phyloP scores from a whole-genome alignment of 2,329 filamentous ascomycete species.

The Colletotrichum lentis region DNA sequence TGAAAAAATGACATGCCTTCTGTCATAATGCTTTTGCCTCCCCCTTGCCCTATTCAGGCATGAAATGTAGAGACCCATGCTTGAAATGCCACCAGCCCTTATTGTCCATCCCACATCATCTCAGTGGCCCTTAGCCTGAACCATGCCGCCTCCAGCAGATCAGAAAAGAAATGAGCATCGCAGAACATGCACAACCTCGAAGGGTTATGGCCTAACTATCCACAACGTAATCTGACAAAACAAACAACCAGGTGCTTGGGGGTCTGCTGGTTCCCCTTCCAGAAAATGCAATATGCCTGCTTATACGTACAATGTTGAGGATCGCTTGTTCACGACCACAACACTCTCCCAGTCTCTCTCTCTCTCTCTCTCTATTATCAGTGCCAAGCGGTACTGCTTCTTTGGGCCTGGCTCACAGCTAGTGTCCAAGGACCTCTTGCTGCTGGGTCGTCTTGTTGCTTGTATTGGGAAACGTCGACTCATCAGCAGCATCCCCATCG shows the following conservation, averaged over 20 bases:
- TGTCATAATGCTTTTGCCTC: not conserved
- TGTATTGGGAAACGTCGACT: slow-evolving; percentile 14
- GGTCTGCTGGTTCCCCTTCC: slow-evolving; percentile 33
- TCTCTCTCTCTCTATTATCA: not conserved
- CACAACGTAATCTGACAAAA: slow-evolving; percentile 28
- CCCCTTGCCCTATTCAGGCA: not conserved
- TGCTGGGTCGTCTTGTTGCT: slow-evolving; percentile 22
- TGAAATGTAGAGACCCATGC: not conserved
- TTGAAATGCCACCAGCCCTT: not conserved
- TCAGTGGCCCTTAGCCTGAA: not conserved
- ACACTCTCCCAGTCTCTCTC: not conserved
- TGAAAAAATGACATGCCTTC: not conserved
- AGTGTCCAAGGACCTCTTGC: slow-evolving; percentile 39
- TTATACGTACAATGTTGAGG: slow-evolving; percentile 35
- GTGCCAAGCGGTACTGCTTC: not conserved
- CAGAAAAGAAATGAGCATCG: not conserved
- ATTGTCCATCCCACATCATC: not conserved
- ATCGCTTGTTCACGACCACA: not conserved
- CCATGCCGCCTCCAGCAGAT: not conserved
- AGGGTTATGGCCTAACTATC: slow-evolving; percentile 16
- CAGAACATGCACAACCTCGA: not conserved
- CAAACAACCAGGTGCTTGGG: slow-evolving; percentile 18
- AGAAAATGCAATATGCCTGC: slow-evolving; percentile 35
- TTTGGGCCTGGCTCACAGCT: slow-evolving; percentile 1
- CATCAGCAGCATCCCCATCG: slow-evolving; percentile 6